phyloP scores from a whole-genome alignment of 805 yeast genomes.

The Saccharomyces cerevisiae region DNA sequence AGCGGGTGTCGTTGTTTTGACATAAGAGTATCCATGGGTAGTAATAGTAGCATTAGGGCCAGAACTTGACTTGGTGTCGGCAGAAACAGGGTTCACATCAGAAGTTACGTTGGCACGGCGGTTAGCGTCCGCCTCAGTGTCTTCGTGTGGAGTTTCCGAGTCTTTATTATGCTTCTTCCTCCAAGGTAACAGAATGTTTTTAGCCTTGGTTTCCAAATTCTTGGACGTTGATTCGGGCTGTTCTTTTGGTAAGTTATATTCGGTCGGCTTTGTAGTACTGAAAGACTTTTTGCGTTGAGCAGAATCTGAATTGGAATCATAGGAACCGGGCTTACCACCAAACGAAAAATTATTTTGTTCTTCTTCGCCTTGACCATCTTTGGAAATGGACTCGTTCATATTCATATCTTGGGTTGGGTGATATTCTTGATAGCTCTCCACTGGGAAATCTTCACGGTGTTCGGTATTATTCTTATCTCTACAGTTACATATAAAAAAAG shows the following conservation, averaged over 20 bases:
- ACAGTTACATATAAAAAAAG: neutral
- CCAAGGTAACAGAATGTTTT: neutral
- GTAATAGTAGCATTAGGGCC: neutral
- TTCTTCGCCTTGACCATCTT: slow-evolving; percentile 4
- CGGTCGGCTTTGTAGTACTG: slow-evolving; percentile 6
- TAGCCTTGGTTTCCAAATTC: neutral
- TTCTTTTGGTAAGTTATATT: neutral
- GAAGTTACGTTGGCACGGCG: neutral
- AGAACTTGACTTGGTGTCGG: neutral
- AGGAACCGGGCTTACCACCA: slow-evolving; percentile 3
- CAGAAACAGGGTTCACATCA: neutral
- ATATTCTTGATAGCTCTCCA: slow-evolving; percentile 9
- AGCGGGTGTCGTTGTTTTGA: neutral
- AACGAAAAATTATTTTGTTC: neutral
- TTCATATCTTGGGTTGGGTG: slow-evolving; percentile 1
- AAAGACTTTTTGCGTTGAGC: neutral
- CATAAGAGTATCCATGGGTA: neutral
- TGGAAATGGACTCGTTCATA: neutral
- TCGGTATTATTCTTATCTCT: neutral
- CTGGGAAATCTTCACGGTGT: slow-evolving; percentile 13
- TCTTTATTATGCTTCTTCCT: neutral
- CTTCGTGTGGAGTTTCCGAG: neutral
- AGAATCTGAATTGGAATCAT: neutral
- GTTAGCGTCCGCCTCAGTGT: neutral
- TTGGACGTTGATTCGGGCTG: neutral